These are phyloP conservation scores for Trypanosoma vivax DNA, from an alignment of 208 protist species.

Conservation along the genomic window DNA sequence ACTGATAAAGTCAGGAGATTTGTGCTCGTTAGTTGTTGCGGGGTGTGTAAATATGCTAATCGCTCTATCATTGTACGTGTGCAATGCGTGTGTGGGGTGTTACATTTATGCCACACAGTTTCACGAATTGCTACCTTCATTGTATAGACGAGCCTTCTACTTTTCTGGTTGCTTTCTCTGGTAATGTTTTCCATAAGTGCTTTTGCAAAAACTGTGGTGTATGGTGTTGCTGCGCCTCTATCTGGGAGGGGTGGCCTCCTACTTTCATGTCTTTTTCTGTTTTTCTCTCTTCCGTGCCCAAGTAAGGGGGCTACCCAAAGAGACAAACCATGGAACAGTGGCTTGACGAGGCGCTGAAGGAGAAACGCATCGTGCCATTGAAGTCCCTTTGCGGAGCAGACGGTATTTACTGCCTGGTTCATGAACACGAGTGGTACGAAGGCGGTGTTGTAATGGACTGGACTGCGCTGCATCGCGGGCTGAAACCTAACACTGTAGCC, in stretches of 20 bases:
- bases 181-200: too few species aligned
- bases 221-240: too few species aligned
- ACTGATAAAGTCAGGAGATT: background rate
- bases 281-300: background rate
- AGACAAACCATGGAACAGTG: slow-evolving; percentile 34
- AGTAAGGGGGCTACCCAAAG: too few species aligned
- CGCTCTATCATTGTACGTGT: too few species aligned
- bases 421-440: slow-evolving; percentile 54
- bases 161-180: too few species aligned
- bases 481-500: slow-evolving; percentile 7
- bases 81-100: too few species aligned
- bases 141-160: too few species aligned
- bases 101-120: too few species aligned
- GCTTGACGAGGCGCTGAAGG: slow-evolving; percentile 21
- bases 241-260: background rate
- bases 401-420: slow-evolving; percentile 34
- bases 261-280: background rate
- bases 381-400: slow-evolving; percentile 3
- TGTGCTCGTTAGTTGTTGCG: too few species aligned
- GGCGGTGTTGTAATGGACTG: slow-evolving; percentile 60
- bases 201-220: too few species aligned
- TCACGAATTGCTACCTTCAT: too few species aligned
- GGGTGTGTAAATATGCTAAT: too few species aligned
- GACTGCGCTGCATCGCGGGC: slow-evolving; percentile 40
- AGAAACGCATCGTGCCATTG: slow-evolving; percentile 20